Conservation (phyloP, 2,329 filamentous ascomycete genomes). For the Colletotrichum viniferum region DNA sequence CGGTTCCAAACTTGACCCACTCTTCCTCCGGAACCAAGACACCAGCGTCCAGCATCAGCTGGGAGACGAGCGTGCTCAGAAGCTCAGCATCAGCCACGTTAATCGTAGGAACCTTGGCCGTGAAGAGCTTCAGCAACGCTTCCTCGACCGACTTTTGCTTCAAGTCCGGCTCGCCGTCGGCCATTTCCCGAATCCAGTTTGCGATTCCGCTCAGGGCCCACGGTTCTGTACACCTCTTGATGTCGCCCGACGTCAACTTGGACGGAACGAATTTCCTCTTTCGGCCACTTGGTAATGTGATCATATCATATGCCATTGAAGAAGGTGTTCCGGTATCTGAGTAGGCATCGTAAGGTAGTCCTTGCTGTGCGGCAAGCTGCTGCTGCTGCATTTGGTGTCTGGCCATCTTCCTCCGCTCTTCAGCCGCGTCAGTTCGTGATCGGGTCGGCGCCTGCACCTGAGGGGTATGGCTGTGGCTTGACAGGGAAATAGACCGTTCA, state of each 20-base stretch:
- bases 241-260: conserved; percentile 81
- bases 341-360: conserved; percentile 59
- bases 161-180: conserved; percentile 88
- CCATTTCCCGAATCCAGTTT: conserved; percentile 85
- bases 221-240: conserved; percentile 83
- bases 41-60: conserved; percentile 78
- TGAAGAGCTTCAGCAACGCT: conserved; percentile 87
- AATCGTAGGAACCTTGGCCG: conserved; percentile 95
- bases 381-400: conserved; percentile 60
- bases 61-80: conserved; percentile 77
- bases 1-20: conserved; percentile 91
- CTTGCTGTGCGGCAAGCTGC: conserved; percentile 53
- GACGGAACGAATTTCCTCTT: conserved; percentile 85
- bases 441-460: conserved; percentile 81
- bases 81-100: conserved; percentile 96
- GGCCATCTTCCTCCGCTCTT: conserved; percentile 62
- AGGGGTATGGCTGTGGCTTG: conserved; percentile 81
- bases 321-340: conserved; percentile 55
- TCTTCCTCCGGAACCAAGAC: conserved; percentile 90
- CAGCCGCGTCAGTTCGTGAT: conserved; percentile 92
- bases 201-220: conserved; percentile 93
- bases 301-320: conserved; percentile 77
- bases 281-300: conserved; percentile 78
- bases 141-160: conserved; percentile 86
- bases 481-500: conserved; percentile 80